These are phyloP conservation scores for Abrus pulchellus DNA, from an alignment of 306 rosid species.

Conservation along the genomic window DNA sequence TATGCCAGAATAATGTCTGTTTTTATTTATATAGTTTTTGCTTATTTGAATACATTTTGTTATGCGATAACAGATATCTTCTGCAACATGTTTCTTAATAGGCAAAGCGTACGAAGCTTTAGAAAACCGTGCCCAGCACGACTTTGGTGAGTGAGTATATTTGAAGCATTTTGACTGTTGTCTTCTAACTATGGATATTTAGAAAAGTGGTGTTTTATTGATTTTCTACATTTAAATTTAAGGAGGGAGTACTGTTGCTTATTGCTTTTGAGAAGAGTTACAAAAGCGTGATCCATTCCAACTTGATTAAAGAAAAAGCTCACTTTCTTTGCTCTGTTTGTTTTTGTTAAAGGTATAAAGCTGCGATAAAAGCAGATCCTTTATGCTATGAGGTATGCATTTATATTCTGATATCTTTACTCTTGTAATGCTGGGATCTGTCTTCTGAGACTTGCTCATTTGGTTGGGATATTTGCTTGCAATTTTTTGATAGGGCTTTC, in stretches of 20 bases:
- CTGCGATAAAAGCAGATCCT: conserved; percentile 96
- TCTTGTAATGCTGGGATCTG: conserved; percentile 15
- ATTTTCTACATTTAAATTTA: conserved; percentile 5
- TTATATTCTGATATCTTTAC: conserved; percentile 35
- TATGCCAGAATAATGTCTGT: not conserved
- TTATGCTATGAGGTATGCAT: conserved; percentile 89
- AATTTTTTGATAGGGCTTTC: not conserved
- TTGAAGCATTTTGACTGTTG: conserved; percentile 2
- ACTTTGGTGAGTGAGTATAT: conserved; percentile 67
- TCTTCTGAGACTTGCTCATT: conserved; percentile 3
- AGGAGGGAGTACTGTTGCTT: conserved; percentile 10
- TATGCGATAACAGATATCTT: conserved; percentile 71
- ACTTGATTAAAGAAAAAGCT: conserved; percentile 32
- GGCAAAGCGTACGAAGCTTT: conserved; percentile 95
- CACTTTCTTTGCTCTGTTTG: conserved; percentile 37
- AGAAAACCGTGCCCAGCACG: conserved; percentile 94
- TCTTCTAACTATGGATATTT: conserved; percentile 2
- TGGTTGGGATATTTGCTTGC: conserved; percentile 22
- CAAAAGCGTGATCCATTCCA: conserved; percentile 21
- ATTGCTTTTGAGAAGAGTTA: conserved; percentile 33
- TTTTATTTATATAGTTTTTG: conserved; percentile 1
- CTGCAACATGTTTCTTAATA: conserved; percentile 92
- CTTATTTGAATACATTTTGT: conserved; percentile 35
- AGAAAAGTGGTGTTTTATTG: conserved; percentile 8
- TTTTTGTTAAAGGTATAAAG: conserved; percentile 79